Percentiles rank a stretch among this genome's conserved stretches.
These are phyloP conservation scores for Ustilago crameri DNA, from an alignment of 1,284 basidiomycete genomes.

Conservation along the genomic window DNA sequence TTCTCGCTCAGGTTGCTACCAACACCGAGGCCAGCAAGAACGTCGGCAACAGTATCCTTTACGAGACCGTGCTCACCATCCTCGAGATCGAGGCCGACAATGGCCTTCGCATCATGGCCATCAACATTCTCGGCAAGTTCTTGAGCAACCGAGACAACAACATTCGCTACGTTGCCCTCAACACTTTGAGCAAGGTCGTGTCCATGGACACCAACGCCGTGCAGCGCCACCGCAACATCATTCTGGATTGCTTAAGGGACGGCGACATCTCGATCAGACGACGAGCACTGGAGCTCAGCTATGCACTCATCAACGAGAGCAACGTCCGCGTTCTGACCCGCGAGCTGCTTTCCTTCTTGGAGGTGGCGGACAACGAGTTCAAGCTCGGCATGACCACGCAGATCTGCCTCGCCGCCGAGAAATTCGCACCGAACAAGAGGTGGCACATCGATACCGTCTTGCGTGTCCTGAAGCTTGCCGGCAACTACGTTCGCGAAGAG, in stretches of 20 bases:
- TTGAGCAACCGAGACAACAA: conserved; percentile 98
- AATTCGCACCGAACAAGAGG: conserved; percentile 95
- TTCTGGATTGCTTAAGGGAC: conserved; percentile 96
- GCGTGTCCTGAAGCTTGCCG: conserved; percentile 92
- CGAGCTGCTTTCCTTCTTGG: conserved; percentile 93
- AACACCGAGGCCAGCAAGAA: conserved; percentile 99
- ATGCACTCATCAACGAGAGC: conserved; percentile 94
- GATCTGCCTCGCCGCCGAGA: conserved; percentile 93
- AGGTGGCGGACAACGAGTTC: conserved; percentile 98
- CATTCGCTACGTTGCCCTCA: conserved; percentile 95
- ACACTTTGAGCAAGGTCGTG: conserved; percentile 98
- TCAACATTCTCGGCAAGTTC: conserved; percentile 99
- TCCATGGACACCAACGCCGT: conserved; percentile 98
- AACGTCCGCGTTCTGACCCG: conserved; percentile 92
- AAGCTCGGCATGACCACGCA: conserved; percentile 98
- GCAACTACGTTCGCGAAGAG: conserved; percentile 97
- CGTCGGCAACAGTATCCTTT: conserved; percentile 96
- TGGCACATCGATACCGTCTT: conserved; percentile 99
- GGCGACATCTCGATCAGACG: conserved; percentile 98
- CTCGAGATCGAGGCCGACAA: conserved; percentile 97
- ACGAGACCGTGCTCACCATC: conserved; percentile 97
- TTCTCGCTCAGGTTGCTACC: conserved; percentile 96
- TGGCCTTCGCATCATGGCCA: conserved; percentile 97
- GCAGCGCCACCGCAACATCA: conserved; percentile 96
- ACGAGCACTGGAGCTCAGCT: conserved; percentile 94